Percentiles rank a stretch among this genome's conserved stretches.
phyloP scores from a whole-genome alignment of 2,329 filamentous ascomycete genomes.

The Aspergillus vadensis region DNA sequence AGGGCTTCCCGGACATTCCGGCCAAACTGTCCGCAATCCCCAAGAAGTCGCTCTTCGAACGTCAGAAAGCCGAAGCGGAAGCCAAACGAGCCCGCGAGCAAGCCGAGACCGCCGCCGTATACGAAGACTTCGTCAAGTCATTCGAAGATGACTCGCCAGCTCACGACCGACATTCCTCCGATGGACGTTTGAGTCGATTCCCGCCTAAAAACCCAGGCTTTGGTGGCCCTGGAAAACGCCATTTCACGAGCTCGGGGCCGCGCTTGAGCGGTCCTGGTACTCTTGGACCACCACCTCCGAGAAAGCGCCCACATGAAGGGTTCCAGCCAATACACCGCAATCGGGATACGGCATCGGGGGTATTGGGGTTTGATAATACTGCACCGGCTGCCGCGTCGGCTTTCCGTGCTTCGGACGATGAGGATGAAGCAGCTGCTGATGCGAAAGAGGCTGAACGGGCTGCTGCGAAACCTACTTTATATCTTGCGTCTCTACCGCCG shows the following conservation, averaged over 20 bases:
- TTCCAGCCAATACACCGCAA: constrained; percentile 38
- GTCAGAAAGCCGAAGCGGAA: constrained; percentile 84
- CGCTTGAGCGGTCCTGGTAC: constrained; percentile 54
- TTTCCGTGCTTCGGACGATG: constrained; percentile 48
- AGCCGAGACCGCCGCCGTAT: constrained; percentile 82
- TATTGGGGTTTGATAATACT: constrained; percentile 45
- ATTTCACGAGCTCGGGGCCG: constrained; percentile 56
- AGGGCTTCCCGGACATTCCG: constrained; percentile 68
- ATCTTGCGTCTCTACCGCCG: constrained; percentile 57
- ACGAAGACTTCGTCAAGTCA: constrained; percentile 83
- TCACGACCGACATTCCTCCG: constrained; percentile 20
- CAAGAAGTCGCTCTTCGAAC: constrained; percentile 86
- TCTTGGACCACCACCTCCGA: constrained; percentile 47
- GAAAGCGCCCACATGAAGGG: constrained; percentile 49
- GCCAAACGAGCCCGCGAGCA: constrained; percentile 82
- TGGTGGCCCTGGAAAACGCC: constrained; percentile 57
- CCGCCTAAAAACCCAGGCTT: constrained; percentile 39
- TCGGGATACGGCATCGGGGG: constrained; percentile 43
- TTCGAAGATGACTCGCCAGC: constrained; percentile 49
- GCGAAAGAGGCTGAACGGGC: constrained; percentile 49
- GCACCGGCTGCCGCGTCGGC: constrained; percentile 34
- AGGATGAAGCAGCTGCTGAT: constrained; percentile 45
- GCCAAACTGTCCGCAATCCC: constrained; percentile 76
- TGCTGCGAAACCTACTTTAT: constrained; percentile 57
- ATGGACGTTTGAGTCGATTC: constrained; percentile 29